Base-by-base conservation (phyloP, 192 early-diverging fungal species). In the Podochytrium sp. region DNA sequence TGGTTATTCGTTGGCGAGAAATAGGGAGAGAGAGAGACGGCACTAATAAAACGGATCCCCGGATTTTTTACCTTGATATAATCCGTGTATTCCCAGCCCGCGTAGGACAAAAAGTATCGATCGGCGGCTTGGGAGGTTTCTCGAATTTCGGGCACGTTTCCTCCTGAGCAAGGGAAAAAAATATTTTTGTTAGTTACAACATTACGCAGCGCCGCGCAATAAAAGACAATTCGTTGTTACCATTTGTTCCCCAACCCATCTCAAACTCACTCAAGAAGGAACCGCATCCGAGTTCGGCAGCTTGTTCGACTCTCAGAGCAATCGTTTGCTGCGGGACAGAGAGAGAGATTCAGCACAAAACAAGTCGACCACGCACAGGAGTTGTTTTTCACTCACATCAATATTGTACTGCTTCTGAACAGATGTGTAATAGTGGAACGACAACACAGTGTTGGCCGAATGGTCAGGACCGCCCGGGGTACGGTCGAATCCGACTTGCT, bases 81-180 rank as follows among this genome's bases (percentile, higher is more conserved):
- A 52, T 75, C 65, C n/a, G 74, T 75, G 56, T 75, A 75, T 67
- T 75, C 74, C 61, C 58, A 74, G 7, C 61, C 72, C 25, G 50
- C 49, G 33, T 67, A 75, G 0, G 64, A 67, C 40, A 75, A 42
- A 43, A 75, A 75, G 27, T 67, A 53, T 35, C 6, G 25, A 10
- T 75, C 74, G 3, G 51, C 50, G 18, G 40, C 34, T 30, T 12
- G 37, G 3, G 74, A 55, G 18, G 37, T 56, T 27, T 52, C 65
- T 2, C 25, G 32, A 30, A 75, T 67, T 10, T 34, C 49, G 3
- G 29, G 42, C 6, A 74, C 47, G 38, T 74, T 74, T 38, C 49
- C 23, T n/a, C 72, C 70, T 72, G 34, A 7, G n/a, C n/a, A n/a
- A n/a, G n/a, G n/a, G n/a, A n/a, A n/a, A n/a, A n/a, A n/a, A n/a